Evolutionary conservation across 164 flowering plant genomes (phyloP), one percentile per base, ranked within the genome.

Genomic region (Vitis rupestris): DNA sequence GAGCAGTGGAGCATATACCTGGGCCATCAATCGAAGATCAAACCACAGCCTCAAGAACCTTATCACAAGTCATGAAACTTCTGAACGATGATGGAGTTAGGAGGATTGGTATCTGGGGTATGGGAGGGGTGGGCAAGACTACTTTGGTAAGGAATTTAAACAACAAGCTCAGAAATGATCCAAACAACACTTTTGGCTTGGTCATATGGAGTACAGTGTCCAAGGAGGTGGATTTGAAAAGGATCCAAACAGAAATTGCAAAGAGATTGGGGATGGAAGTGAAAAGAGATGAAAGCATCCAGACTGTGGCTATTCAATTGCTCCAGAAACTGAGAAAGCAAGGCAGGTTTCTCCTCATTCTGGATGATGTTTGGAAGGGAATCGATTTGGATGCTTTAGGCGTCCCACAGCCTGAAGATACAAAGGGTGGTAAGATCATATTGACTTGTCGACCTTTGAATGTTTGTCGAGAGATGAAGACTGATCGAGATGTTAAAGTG

Each of bases 311-410:
- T 19, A 29, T 14, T 59, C 14, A 50, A 30, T 29, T 64, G 16
- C 27, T 50, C 47, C 12, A 12, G 19, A 57, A 68, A 51, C 57
- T 71, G 7, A 52, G 19, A 63, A 27, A 9, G 57, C 61, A 64
- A n/a, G 69, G 30, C 7, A 72, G 53, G n/a, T 74, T 66, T 48
- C 69, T 80, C 8, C 61, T 80, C 17, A 73, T 76, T 56, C 57
- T 80, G 0, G 80, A 80, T 68, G 76, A 80, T 61, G 70, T 76
- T 0, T 74, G 80, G 80, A 65, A 68, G 68, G 58, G 14, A 30
- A 67, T 79, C 29, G 63, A 64, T 51, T 65, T 79, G 69, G 75
- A 76, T 12, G 15, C 3, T 19, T 29, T 80, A 14, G 80, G 82
- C 4, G 29, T 80, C 49, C 83, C 80, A n/a, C 61, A 48, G 49